Base-by-base conservation (phyloP, 1,284 basidiomycete genomes). In the Stygiomarasmius scandens region DNA sequence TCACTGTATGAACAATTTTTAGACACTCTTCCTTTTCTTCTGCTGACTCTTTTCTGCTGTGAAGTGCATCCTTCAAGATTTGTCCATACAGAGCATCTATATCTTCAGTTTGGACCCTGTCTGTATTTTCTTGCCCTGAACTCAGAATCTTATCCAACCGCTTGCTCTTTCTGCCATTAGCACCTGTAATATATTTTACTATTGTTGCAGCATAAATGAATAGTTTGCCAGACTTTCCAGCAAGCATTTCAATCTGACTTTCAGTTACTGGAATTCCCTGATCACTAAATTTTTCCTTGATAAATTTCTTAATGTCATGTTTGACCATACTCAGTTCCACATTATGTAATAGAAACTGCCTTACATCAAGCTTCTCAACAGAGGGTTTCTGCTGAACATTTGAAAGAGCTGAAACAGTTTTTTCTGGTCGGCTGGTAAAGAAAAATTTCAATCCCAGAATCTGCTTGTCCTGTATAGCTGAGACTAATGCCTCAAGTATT, bases 181-280 rank as follows among this genome's bases (percentile, higher is more conserved):
- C 22, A 2, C 11, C 11, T 5, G 27, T 51, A 20, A 51, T 51
- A 19, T 20, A 51, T 38, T 23, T 51, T 6, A 51, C 49, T 2
- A 38, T 19, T 3, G 49, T 51, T 16, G 49, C 49, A 36, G 49
- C 49, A 38, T 36, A 51, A 22, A 51, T 51, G 36, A 51, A 51
- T 11, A 51, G 32, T 20, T 51, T 51, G 19, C 49, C 49, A 12
- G 29, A 51, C 9, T 22, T 51, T 10, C 38, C 12, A 3, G 49
- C 32, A 16, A 51, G 36, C 16, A 22, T 19, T 16, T n/a, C 2
- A 22, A 51, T 51, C 5, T 51, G n/a, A 3, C 20, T 23, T 22
- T 20, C n/a, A 3, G 4, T n/a, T 23, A 36, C 36, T 14, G 12
- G 24, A 49, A 27, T 11, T n/a, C 6, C 14, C 24, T n/a, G 29